Evolutionary conservation across 305 asterid genomes (phyloP).

Genomic region (Nicotiana rustica): DNA sequence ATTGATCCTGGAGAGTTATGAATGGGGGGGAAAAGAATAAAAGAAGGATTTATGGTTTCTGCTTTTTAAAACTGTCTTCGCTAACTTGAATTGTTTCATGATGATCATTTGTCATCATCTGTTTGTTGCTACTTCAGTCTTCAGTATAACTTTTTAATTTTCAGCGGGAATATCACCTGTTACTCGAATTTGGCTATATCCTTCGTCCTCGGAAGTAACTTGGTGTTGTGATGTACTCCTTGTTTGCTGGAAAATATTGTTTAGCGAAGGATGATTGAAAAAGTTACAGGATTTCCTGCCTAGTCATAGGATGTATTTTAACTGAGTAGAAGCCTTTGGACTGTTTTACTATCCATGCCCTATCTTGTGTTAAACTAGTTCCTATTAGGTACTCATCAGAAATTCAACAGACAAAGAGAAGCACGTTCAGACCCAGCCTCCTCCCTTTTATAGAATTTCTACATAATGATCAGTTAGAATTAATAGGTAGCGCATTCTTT

Average conservation of each 20-base stretch:
- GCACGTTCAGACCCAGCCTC: neutral
- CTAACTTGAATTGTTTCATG: neutral
- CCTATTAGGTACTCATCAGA: constrained; percentile 12
- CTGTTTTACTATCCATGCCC: neutral
- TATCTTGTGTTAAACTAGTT: neutral
- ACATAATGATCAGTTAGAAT: constrained; percentile 15
- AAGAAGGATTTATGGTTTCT: too few relatives aligned
- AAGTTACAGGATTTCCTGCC: neutral
- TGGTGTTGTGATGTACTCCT: neutral
- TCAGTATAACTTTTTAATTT: neutral
- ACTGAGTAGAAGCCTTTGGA: neutral
- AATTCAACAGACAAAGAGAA: constrained; percentile 26
- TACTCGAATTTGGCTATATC: neutral
- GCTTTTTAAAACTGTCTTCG: neutral
- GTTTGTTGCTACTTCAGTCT: neutral
- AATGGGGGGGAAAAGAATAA: neutral
- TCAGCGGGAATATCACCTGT: neutral
- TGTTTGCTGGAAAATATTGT: constrained; percentile 12
- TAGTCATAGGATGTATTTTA: neutral
- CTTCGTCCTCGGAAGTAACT: neutral
- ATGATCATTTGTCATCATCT: neutral
- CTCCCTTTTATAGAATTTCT: neutral
- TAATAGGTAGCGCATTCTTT: neutral
- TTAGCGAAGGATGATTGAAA: constrained; percentile 28
- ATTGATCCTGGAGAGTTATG: neutral